Evolutionary conservation across 75 land plant species (phyloP).

Genomic region (Ceratopteris richardii): DNA sequence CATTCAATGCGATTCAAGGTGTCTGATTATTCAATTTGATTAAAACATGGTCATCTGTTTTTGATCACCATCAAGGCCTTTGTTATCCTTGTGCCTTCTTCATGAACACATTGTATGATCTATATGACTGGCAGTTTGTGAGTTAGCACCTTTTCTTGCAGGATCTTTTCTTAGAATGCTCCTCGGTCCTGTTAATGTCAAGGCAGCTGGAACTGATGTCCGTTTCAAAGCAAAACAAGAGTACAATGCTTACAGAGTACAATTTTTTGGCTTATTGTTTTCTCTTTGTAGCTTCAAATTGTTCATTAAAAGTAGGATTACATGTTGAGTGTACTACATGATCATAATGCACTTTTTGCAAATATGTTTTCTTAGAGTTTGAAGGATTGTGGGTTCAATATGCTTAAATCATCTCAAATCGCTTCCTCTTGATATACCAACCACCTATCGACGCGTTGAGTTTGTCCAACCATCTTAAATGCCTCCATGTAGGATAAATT

Average conservation of each 20-base stretch:
- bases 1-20: neutral
- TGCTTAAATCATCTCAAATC: too few relatives aligned
- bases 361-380: too few relatives aligned
- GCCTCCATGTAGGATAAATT: too few relatives aligned
- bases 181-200: constrained; percentile 84
- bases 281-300: too few relatives aligned
- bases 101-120: neutral
- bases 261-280: neutral
- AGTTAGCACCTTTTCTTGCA: constrained; percentile 18
- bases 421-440: too few relatives aligned
- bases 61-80: neutral
- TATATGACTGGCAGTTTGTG: too few relatives aligned
- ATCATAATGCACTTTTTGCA: too few relatives aligned
- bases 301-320: too few relatives aligned
- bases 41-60: neutral
- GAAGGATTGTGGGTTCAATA: too few relatives aligned
- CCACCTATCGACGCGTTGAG: too few relatives aligned
- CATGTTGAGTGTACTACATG: too few relatives aligned
- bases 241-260: constrained; percentile 84
- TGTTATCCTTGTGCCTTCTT: neutral
- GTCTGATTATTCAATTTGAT: neutral
- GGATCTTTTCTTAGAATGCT: constrained; percentile 70
- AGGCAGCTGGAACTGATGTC: constrained; percentile 63
- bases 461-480: too few relatives aligned
- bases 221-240: constrained; percentile 89